These are phyloP conservation scores for Stagonosporopsis vannaccii DNA, from an alignment of 2,329 filamentous ascomycete genomes.

Conservation along the genomic window DNA sequence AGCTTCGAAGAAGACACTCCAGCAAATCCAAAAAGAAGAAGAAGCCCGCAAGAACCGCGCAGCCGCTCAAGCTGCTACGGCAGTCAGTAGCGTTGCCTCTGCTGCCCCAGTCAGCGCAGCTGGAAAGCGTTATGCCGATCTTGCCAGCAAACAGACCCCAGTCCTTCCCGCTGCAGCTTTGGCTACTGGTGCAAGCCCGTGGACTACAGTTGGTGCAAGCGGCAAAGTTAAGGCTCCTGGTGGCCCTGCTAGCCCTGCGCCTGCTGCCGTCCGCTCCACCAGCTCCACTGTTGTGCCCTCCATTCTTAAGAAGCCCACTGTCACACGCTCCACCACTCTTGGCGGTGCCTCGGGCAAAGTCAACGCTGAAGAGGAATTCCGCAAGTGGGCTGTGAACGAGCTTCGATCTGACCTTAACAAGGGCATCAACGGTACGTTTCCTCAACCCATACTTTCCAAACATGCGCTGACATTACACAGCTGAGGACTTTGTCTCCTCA, in stretches of 20 bases:
- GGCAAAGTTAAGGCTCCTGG: slow-evolving; percentile 86
- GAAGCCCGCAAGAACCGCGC: slow-evolving; percentile 85
- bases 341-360: slow-evolving; percentile 54
- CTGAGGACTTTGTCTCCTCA: slow-evolving; percentile 79
- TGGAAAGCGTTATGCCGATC: slow-evolving; percentile 92
- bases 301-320: slow-evolving; percentile 62
- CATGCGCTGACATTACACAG: slow-evolving; percentile 54
- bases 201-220: slow-evolving; percentile 94
- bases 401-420: slow-evolving; percentile 76
- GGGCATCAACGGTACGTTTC: slow-evolving; percentile 68
- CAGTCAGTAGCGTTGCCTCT: slow-evolving; percentile 54
- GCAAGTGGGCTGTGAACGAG: slow-evolving; percentile 87
- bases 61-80: slow-evolving; percentile 57
- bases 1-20: slow-evolving; percentile 82
- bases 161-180: slow-evolving; percentile 53
- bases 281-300: slow-evolving; percentile 54
- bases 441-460: not conserved
- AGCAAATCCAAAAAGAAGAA: slow-evolving; percentile 96
- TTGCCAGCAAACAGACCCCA: slow-evolving; percentile 77
- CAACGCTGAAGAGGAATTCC: slow-evolving; percentile 87
- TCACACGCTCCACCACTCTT: slow-evolving; percentile 57
- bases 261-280: slow-evolving; percentile 56
- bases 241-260: slow-evolving; percentile 61
- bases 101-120: slow-evolving; percentile 53
- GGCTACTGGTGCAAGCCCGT: slow-evolving; percentile 65